phyloP scores from a whole-genome alignment of 2,329 filamentous ascomycete species.

The Aureobasidium mangrovei region DNA sequence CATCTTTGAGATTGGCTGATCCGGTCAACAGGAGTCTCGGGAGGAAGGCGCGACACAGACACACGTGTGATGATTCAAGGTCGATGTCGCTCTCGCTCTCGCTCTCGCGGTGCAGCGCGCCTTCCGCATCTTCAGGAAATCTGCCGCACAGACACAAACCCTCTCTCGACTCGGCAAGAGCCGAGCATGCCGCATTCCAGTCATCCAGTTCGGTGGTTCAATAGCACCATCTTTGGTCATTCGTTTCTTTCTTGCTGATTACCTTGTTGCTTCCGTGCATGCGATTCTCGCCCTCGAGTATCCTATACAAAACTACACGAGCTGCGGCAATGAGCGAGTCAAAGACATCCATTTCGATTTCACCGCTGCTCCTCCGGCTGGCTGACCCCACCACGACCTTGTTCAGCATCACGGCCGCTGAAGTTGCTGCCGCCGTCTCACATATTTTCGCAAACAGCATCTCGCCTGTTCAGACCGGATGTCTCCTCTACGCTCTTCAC shows the following conservation, averaged over 20 bases:
- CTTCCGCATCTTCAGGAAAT: slow-evolving; percentile 12
- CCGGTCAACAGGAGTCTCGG: not conserved
- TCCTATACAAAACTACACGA: not conserved
- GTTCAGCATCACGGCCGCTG: slow-evolving; percentile 53
- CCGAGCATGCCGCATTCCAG: slow-evolving; percentile 10
- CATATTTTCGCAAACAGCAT: slow-evolving; percentile 86
- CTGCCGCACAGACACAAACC: slow-evolving; percentile 2
- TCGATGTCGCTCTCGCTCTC: not conserved
- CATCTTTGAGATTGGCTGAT: slow-evolving; percentile 33
- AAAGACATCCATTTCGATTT: slow-evolving; percentile 46
- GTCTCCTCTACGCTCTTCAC: slow-evolving; percentile 82
- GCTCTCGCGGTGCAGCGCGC: slow-evolving; percentile 4
- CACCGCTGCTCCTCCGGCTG: slow-evolving; percentile 62
- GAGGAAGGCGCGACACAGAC: not conserved
- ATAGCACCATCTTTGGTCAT: not conserved
- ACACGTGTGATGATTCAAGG: not conserved
- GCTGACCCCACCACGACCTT: slow-evolving; percentile 49
- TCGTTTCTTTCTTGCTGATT: not conserved
- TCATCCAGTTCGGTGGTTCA: slow-evolving; percentile 4
- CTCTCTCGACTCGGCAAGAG: slow-evolving; percentile 2
- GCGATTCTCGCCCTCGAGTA: not conserved
- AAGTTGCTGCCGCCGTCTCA: slow-evolving; percentile 84
- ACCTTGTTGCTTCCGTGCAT: not conserved
- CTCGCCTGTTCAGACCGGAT: slow-evolving; percentile 78
- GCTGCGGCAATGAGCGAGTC: not conserved